phyloP scores from a whole-genome alignment of 2,329 filamentous ascomycete species.

The Trichothecium sympodiale region DNA sequence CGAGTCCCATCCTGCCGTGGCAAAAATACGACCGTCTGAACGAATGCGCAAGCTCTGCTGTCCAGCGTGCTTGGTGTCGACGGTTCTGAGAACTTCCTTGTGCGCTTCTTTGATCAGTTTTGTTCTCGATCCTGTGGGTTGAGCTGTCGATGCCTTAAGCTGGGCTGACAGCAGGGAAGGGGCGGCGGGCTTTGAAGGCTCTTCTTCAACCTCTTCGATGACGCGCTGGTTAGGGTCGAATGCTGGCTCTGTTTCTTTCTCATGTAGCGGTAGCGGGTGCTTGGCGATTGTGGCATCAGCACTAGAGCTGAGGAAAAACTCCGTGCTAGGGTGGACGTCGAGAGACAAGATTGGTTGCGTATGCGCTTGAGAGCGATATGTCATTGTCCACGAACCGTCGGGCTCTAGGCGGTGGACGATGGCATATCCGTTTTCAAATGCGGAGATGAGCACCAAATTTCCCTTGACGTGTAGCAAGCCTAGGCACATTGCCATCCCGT shows the following conservation, averaged over 20 bases:
- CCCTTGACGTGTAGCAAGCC: constrained; percentile 41
- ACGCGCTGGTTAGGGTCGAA: constrained; percentile 12
- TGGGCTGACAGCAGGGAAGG: constrained; percentile 15
- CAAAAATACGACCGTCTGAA: constrained; percentile 72
- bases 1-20: constrained; percentile 88
- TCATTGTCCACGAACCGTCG: constrained; percentile 30
- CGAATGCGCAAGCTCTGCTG: constrained; percentile 74
- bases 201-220: constrained; percentile 13
- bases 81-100: constrained; percentile 39
- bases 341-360: constrained; percentile 74
- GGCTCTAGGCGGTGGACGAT: constrained; percentile 47
- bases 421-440: constrained; percentile 76
- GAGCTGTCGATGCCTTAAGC: constrained; percentile 5
- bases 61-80: constrained; percentile 79
- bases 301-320: constrained; percentile 65
- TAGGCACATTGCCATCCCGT: constrained; percentile 86
- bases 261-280: constrained; percentile 48
- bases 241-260: constrained; percentile 13
- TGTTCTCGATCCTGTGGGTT: background rate
- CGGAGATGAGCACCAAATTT: constrained; percentile 54
- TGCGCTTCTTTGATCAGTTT: background rate
- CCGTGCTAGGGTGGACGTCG: constrained; percentile 36
- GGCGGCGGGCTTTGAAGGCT: constrained; percentile 1
- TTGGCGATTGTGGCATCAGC: constrained; percentile 72
- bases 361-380: constrained; percentile 60